Conservation (phyloP, 2,329 filamentous ascomycete genomes). For the Colletotrichum aenigma region DNA sequence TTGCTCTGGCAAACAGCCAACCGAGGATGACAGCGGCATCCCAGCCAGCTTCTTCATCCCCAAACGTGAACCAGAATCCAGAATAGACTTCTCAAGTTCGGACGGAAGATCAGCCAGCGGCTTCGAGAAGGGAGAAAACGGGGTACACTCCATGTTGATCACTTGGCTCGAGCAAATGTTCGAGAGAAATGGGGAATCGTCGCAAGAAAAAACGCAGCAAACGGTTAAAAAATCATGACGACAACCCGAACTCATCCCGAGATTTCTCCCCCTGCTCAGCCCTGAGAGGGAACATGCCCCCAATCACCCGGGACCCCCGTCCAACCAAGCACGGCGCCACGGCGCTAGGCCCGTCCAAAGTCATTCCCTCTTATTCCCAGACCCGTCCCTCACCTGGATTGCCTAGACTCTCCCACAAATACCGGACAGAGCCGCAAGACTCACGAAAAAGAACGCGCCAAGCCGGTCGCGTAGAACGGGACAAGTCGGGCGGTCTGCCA, state of each 20-base stretch:
- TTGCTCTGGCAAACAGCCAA: not conserved
- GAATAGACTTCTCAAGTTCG: not conserved
- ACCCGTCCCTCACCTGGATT: not conserved
- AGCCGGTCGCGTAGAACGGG: not conserved
- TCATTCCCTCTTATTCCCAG: slow-evolving; percentile 21
- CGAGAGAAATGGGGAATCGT: not conserved
- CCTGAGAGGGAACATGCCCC: not conserved
- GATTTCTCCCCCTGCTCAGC: slow-evolving; percentile 19
- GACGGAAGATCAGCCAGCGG: not conserved
- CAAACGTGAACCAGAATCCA: not conserved
- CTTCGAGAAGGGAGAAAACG: not conserved
- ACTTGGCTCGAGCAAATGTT: not conserved
- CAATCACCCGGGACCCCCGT: not conserved
- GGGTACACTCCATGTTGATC: not conserved
- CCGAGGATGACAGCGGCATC: not conserved
- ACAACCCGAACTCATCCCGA: slow-evolving; percentile 18
- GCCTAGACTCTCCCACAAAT: not conserved
- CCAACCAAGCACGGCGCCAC: not conserved
- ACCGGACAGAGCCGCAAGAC: not conserved
- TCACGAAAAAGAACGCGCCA: not conserved
- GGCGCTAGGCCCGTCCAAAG: not conserved
- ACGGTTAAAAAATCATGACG: not conserved
- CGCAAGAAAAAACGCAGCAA: not conserved
- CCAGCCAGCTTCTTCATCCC: not conserved
- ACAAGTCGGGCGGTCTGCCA: not conserved